A percentile compares a stretch with the other conserved stretches of the same genome.
These are phyloP conservation scores for Chaetomium globosum DNA, from an alignment of 2,329 filamentous ascomycete species.

Conservation along the genomic window DNA sequence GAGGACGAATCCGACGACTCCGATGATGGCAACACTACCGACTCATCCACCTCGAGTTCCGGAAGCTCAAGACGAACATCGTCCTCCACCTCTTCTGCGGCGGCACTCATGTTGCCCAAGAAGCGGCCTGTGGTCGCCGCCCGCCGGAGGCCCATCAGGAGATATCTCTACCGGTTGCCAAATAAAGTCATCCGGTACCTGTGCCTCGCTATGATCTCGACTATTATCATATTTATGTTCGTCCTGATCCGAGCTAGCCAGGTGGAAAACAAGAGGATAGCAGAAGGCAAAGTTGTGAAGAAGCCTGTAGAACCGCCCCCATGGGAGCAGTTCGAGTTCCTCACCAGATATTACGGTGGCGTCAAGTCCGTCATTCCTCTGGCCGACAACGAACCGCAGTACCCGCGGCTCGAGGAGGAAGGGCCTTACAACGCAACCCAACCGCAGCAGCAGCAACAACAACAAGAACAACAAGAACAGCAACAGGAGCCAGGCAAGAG, in stretches of 20 bases:
- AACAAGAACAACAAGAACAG: constrained; percentile 9
- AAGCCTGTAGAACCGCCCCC: constrained; percentile 64
- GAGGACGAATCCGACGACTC: constrained; percentile 46
- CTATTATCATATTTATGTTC: constrained; percentile 75
- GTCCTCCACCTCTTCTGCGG: constrained; percentile 47
- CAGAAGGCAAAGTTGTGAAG: constrained; percentile 60
- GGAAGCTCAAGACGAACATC: constrained; percentile 58
- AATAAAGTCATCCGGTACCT: constrained; percentile 77
- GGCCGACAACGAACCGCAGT: constrained; percentile 74
- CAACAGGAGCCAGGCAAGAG: constrained; percentile 27
- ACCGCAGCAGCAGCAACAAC: constrained; percentile 31
- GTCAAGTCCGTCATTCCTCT: constrained; percentile 70
- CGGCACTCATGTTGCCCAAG: constrained; percentile 51
- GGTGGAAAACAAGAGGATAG: constrained; percentile 64
- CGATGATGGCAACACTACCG: constrained; percentile 47
- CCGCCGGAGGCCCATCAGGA: constrained; percentile 41
- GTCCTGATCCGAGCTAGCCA: constrained; percentile 74
- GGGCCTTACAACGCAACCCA: constrained; percentile 47
- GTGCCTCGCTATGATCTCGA: constrained; percentile 68
- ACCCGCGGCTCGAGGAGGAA: constrained; percentile 69
- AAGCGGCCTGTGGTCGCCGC: constrained; percentile 41
- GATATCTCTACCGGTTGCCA: constrained; percentile 64
- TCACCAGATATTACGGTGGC: constrained; percentile 89
- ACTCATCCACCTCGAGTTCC: constrained; percentile 49
- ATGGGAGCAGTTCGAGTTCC: constrained; percentile 85